phyloP scores from a whole-genome alignment of 2,329 filamentous ascomycete species.

The Trichophyton benhamiae region DNA sequence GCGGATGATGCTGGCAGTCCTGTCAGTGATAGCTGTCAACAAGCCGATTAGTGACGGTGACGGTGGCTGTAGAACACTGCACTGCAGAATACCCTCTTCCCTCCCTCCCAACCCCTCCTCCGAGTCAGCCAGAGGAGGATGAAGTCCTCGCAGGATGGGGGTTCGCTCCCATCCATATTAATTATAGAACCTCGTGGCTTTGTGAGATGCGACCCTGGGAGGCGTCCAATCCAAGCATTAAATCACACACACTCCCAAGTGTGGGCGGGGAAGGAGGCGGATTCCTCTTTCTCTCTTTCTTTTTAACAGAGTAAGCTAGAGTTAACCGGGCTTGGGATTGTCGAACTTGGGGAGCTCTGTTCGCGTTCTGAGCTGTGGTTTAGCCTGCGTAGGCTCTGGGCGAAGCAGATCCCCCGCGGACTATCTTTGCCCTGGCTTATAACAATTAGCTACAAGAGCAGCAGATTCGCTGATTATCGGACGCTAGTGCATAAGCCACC shows the following conservation, averaged over 20 bases:
- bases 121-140: no score
- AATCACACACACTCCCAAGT: neutral
- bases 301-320: neutral
- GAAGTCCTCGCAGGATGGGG: neutral
- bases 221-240: neutral
- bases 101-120: no score
- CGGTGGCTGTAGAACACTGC: neutral
- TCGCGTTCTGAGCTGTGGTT: neutral
- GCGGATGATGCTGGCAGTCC: neutral
- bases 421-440: neutral
- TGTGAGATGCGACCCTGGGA: constrained; percentile 1
- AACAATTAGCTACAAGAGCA: neutral
- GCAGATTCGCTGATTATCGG: neutral
- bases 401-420: constrained; percentile 1
- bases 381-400: neutral
- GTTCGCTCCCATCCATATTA: neutral
- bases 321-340: no score
- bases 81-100: no score
- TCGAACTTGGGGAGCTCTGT: neutral
- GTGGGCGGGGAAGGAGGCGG: neutral
- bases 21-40: no score
- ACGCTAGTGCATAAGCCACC: neutral
- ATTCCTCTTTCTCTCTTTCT: neutral
- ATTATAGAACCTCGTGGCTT: constrained; percentile 4
- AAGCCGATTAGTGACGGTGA: neutral